Base-by-base conservation (phyloP, 768 basidiomycete species). In the Asterophora parasitica region DNA sequence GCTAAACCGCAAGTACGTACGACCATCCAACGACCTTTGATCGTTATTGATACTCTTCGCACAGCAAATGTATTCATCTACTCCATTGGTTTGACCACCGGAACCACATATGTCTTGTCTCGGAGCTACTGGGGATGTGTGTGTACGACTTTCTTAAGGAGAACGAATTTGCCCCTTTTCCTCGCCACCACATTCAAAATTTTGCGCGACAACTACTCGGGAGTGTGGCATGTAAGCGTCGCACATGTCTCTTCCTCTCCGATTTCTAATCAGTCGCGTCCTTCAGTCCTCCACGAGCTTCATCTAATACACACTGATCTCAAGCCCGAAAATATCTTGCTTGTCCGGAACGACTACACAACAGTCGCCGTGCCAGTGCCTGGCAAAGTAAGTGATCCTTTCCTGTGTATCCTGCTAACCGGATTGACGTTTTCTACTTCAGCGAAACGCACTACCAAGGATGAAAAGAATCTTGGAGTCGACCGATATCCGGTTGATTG, bases 71-170 rank as follows among this genome's bases (percentile, higher is more conserved):
- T 69, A 96, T 99, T 44, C 94, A 97, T 67, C 75, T 98, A 26
- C 71, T 93, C 44, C 81, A 92, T 58, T 91, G 85, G 81, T 98
- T 99, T 65, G 95, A 98, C 72, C 92, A 90, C 67, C 81, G 90
- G 57, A 96, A 96, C 70, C 96, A 99, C 66, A 92, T 97, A 57
- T 99, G 96, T 64, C 72, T 99, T 15, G 96, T 98, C 42, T 94
- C 93, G 4, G 93, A 96, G 62, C 77, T 99, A 17, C 75, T 98
- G 43, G 93, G 93, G 52, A 90, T 92, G 85, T 97, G 94, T 67
- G 89, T 99, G 13, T 99, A 97, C 62, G 96, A 99, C 64, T 99
- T 98, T 66, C 76, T 99, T 59, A 98, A 97, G 75, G 93, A 95
- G 65, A 99, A 99, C 67, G 83, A 87, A 47, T 99, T 97, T 68